Evolutionary conservation across 805 yeast species (phyloP).

Genomic region (Candida oleophila): DNA sequence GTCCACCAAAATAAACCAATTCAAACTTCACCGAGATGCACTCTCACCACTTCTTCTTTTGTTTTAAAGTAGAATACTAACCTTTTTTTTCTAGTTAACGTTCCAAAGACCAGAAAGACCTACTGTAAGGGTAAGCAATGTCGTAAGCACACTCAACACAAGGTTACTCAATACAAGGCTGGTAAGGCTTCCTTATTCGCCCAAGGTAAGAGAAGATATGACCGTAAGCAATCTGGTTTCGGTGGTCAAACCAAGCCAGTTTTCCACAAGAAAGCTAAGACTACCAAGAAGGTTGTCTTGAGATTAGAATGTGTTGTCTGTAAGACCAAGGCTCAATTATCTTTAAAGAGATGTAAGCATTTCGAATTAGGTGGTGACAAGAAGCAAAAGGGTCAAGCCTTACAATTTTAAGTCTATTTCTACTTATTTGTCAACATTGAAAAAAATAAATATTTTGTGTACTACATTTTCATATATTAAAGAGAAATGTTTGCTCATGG

Average conservation of each 20-base stretch:
- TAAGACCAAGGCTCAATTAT: constrained; percentile 97
- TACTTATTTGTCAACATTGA: constrained; percentile 5
- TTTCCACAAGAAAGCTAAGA: constrained; percentile 99
- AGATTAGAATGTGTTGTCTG: constrained; percentile 98
- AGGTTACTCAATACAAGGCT: constrained; percentile 99
- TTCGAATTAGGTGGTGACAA: constrained; percentile 99
- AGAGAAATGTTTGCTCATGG: constrained; percentile 4
- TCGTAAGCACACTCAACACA: constrained; percentile 99
- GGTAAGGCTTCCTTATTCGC: constrained; percentile 99
- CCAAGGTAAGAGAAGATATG: constrained; percentile 99
- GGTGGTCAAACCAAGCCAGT: constrained; percentile 99
- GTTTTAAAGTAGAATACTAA: too few species aligned
- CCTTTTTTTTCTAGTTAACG: constrained; percentile 71
- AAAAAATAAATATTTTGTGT: constrained; percentile 3
- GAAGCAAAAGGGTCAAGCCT: constrained; percentile 99
- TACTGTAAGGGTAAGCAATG: constrained; percentile 99
- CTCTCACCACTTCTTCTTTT: too few species aligned
- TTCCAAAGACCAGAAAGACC: constrained; percentile 99
- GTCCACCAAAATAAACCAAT: too few species aligned
- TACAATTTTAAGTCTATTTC: constrained; percentile 77
- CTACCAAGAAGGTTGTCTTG: constrained; percentile 99
- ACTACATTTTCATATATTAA: not conserved
- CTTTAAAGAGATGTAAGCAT: constrained; percentile 99
- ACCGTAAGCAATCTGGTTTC: constrained; percentile 99
- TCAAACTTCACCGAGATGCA: too few species aligned